Base-by-base conservation (phyloP, 495 filamentous ascomycete species). In the Xylaria cubensis region DNA sequence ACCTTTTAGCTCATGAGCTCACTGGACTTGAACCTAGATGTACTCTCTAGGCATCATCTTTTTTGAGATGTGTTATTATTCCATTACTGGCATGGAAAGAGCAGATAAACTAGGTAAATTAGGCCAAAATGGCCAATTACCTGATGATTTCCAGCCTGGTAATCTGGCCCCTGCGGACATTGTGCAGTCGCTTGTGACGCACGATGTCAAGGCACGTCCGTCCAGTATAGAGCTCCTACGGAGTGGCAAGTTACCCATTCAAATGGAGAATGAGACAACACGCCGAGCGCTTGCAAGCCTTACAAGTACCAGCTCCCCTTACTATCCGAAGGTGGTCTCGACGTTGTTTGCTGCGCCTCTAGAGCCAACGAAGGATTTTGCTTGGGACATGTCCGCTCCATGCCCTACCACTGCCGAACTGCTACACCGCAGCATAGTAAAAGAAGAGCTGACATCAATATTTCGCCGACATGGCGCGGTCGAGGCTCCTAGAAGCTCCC, bases 11-110 rank as follows among this genome's bases (percentile, higher is more conserved):
- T 39, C 36, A 12, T 65, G 4, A 39, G 44, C 9, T 41, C 70
- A 12, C 19, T 73, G 78, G 65, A 81, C 64, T 24, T 17, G 1
- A n/a, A 36, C 44, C 7, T 72, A 93, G 89, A 97, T 99, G 95
- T 99, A 94, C 77, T 98, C 97, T 0, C 84, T 99, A 39, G 96
- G 96, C 12, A 92, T 99, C 58, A 98, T 99, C 70, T 97, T 99
- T 81, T 97, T 98, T 74, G 96, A 99, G 79, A 98, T 99, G 95
- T 96, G 92, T 73, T 90, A 94, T 75, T 85, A 90, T 36, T 85
- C 97, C 3, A 90, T 91, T 63, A 90, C 92, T 1, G 92, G 90
- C 0, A 98, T 98, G 94, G 94, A 98, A 80, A 89, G 97, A 44
- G 93, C 92, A 29, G 83, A 91, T 67, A 91, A 92, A 12, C 82